Base-by-base conservation (phyloP, 352 stramenopile species). In the Pythium rishiriense region DNA sequence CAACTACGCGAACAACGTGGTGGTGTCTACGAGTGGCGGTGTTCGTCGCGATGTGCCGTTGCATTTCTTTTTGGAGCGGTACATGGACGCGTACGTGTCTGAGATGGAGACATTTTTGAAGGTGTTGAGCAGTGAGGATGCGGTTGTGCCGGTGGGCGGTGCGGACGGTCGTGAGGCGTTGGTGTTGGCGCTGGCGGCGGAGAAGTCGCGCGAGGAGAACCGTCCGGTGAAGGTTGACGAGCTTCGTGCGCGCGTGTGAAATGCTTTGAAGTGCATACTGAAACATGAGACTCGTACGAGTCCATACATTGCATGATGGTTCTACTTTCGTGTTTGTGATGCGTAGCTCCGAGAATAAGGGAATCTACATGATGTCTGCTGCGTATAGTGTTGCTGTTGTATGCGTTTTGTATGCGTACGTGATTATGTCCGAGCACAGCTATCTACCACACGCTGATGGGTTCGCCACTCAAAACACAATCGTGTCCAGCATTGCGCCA, bases 401-500 rank as follows among this genome's bases (percentile, higher is more conserved):
- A 21, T 43, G 2, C n/a, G 19, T 19, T 19, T 12, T 43, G 37
- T 43, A n/a, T 19, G 12, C 31, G 9, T 37, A 35, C 48, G 41
- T 55, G 29, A 3, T n/a, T n/a, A 21, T 56, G n/a, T 12, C 28
- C 17, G 28, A 49, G 41, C 11, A 39, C 51, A 47, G 24, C 46
- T 35, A 49, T 59, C 35, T 49, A 59, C 25, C 52, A 9, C 39
- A 39, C 22, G 42, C 19, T 41, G 43, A 50, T n/a, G 24, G 43
- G 24, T 25, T 15, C n/a, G n/a, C 26, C 10, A n/a, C 31, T 28
- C 96, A 99, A 76, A 99, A 99, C 50, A 99, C 95, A 35, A 99
- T 97, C 15, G 97, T 99, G 87, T 99, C 93, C 35, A 99, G 85
- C 96, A 99, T 99, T 10, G 95, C 97, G 21, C 96, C 97, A 46